These are phyloP conservation scores for Ogataea populi-albae DNA, from an alignment of 805 yeast genomes.

Conservation along the genomic window DNA sequence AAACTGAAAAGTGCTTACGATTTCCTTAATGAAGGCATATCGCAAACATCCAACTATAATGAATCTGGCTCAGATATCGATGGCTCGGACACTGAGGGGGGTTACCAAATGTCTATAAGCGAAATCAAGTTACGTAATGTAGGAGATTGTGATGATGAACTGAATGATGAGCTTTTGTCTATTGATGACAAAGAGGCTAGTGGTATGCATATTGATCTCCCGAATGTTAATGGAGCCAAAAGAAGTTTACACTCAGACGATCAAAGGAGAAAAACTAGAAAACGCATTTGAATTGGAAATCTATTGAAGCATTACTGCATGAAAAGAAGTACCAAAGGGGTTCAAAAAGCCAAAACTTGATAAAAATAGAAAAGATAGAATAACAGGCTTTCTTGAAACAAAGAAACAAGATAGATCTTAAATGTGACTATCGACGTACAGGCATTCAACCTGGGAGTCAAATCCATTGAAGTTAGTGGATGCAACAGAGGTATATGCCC, in stretches of 20 bases:
- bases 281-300: conserved; percentile 1
- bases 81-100: conserved; percentile 7
- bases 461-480: conserved; percentile 94
- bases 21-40: conserved; percentile 23
- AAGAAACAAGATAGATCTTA: conserved; percentile 2
- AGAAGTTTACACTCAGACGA: conserved; percentile 20
- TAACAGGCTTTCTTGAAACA: neutral
- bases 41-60: conserved; percentile 14
- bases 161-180: conserved; percentile 17
- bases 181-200: conserved; percentile 17
- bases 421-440: conserved; percentile 49
- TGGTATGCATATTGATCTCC: conserved; percentile 29
- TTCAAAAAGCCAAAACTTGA: conserved; percentile 1
- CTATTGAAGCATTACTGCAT: conserved; percentile 3
- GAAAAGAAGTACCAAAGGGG: neutral
- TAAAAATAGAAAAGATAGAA: conserved; percentile 2
- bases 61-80: conserved; percentile 18
- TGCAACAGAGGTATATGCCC: conserved; percentile 92
- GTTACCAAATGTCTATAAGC: no score
- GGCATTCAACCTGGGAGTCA: conserved; percentile 53
- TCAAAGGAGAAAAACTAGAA: conserved; percentile 7
- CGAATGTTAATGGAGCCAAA: conserved; percentile 19
- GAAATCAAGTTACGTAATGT: conserved; percentile 21
- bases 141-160: conserved; percentile 31
- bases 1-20: conserved; percentile 20